Evolutionary conservation across 176 grass and related monocot species (phyloP), one percentile per base, ranked within the genome.

Genomic region (Phoenix dactylifera): DNA sequence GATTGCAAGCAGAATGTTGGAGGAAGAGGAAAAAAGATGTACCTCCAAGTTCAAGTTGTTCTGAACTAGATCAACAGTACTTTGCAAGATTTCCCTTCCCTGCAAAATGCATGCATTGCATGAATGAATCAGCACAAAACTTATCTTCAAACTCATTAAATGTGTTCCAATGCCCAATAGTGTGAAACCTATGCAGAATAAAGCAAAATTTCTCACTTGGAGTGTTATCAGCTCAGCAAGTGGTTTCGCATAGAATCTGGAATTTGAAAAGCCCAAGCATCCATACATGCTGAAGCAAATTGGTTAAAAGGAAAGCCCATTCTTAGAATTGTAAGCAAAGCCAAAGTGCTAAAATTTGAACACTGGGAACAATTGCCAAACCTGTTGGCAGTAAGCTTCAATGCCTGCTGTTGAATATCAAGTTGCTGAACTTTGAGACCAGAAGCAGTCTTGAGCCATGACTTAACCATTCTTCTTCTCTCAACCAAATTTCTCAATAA

Each of bases 351-450:
- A 44, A 16, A 35, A 54, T 44, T 44, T 44, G 10, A 44, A 44
- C 12, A 44, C 35, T 14, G 35, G 9, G 10, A 44, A 44, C 35
- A 44, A 44, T 44, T 2, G 12, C 35, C 35, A 44, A 14, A 98
- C 93, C 93, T 92, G 53, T 98, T 92, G 60, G 93, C 93, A 64
- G 88, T 98, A 52, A 98, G 88, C 73, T 98, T 98, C 67, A 98
- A 77, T 63, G 88, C 87, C 78, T 91, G 93, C 15, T 98, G 93
- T 76, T 92, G 84, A 69, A 98, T 98, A 85, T 92, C 88, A 72
- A 92, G 69, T 59, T 98, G 93, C 74, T 98, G 84, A 59, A 63
- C 76, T 88, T 87, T 85, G 65, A 92, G 82, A 67, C 87, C 84
- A 63, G 84, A 85, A 68, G 93, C 81, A 60, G 88, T 92, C 73